Base-by-base conservation (phyloP, 345 rosid species). In the Brassica juncea region DNA sequence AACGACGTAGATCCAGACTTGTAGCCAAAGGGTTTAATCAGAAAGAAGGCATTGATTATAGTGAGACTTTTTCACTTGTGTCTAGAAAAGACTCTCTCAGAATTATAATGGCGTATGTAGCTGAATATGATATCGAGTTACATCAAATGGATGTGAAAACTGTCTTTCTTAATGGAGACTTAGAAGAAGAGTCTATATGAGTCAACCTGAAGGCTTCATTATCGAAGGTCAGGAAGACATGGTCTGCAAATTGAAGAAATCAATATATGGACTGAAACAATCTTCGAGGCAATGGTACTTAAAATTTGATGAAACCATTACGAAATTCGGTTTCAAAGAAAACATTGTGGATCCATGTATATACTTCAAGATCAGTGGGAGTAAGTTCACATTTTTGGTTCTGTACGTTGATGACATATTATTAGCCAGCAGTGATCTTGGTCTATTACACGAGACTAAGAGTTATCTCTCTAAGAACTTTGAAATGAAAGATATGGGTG, bases 71-170 rank as follows among this genome's bases (percentile, higher is more conserved):
- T 60, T 76, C 68, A 0, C 68, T 0, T 8, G 47, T 68, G 55
- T 76, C 32, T 0, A 58, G 23, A 10, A 74, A 65, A 42, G 35
- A 64, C 34, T 74, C 62, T 31, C 4, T 64, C 16, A 74, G 25
- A 19, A 34, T 57, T 25, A 58, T 68, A 12, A 25, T 66, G 73
- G 1, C 25, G 34, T 28, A 27, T 37, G 60, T 76, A 37, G 49
- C 68, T 35, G 2, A 76, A 2, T 76, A n/a, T 68, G 47, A 58
- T 37, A 19, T 68, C 2, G 47, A 76, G 21, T 58, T 68, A 58
- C 68, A 76, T 68, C 49, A 68, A 39, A 28, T 76, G 34, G 68
- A 76, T 68, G 73, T 76, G 44, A 76, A 76, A 42, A 58, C 14
- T 6, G 5, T n/a, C 9, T 68, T 76, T 76, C 71, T 76, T 57